Evolutionary conservation across 805 yeast species (phyloP), one percentile per base, ranked within the genome.

Genomic region (Dipodascus geniculatus): DNA sequence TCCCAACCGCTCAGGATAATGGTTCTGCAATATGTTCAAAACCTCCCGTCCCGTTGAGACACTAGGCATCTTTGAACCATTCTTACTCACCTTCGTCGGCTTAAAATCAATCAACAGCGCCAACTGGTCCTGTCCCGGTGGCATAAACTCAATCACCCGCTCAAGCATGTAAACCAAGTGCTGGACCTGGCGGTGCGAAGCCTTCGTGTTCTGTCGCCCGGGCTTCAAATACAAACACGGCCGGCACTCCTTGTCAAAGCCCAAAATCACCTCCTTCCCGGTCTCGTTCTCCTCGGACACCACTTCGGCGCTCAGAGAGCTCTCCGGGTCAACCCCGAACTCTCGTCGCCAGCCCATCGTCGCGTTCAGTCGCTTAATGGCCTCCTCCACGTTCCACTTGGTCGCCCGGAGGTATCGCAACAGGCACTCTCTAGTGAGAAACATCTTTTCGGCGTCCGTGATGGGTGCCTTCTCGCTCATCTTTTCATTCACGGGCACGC

Each of bases 1-100:
- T 42, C 99, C 99, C 56, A 93, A 75, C 63, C 99, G 79, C 68
- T 93, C 99, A 2, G 99, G 99, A 67, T 93, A 93, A 69, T 93
- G 99, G 11, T 95, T 89, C 71, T 93, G 99, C 61, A 93, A 74
- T 66, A 93, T 93, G 67, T 85, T 87, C 60, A 93, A 75, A 31
- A 91, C 98, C 70, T 89, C 96, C 65, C 90, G 83, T 35, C 96
- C 97, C 17, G 82, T 85, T 51, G 85, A 77, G 48, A 91, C 74
- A 1, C 96, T 88, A n/a, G 98, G 98, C 54, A 88, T 80, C 65
- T 85, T 87, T 55, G 84, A 78, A 31, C 79, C 71, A 54, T 71
- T 74, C 52, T 52, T 62, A 59, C 72, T 81, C 33, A 71, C 76
- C 63, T 64, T 72, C 56, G 87, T 82, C 19, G 86, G 82, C 68